A percentile compares a stretch with the other conserved stretches of the same genome.
Evolutionary conservation across 2,329 filamentous ascomycete genomes (phyloP).

Genomic region (Curvularia spicifera): DNA sequence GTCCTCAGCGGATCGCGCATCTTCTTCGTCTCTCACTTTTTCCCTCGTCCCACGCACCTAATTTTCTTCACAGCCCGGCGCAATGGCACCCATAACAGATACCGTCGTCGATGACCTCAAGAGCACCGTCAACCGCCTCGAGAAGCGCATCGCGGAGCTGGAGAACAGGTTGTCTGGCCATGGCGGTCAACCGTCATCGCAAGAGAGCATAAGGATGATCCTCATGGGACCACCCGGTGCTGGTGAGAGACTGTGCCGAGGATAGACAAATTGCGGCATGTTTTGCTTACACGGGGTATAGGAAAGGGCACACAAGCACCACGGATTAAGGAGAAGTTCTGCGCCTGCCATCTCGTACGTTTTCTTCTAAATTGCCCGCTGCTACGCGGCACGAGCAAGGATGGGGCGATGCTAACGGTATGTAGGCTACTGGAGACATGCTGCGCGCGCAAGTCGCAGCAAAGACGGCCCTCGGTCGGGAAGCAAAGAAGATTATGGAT

Average conservation of each 20-base stretch:
- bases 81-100: slow-evolving; percentile 89
- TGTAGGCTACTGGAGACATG: slow-evolving; percentile 97
- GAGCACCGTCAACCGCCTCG: slow-evolving; percentile 81
- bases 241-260: slow-evolving; percentile 66
- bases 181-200: slow-evolving; percentile 47
- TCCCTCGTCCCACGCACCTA: slow-evolving; percentile 9
- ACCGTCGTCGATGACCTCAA: slow-evolving; percentile 81
- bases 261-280: slow-evolving; percentile 4
- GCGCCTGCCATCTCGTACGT: slow-evolving; percentile 92
- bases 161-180: slow-evolving; percentile 70
- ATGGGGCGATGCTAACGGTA: slow-evolving; percentile 27
- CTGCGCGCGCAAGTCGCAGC: slow-evolving; percentile 96
- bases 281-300: slow-evolving; percentile 52
- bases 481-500: slow-evolving; percentile 99
- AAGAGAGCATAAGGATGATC: slow-evolving; percentile 86
- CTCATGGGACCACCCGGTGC: slow-evolving; percentile 97
- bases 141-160: slow-evolving; percentile 83
- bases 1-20: slow-evolving; percentile 26
- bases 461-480: slow-evolving; percentile 90
- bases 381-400: background rate
- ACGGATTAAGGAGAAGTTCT: slow-evolving; percentile 97
- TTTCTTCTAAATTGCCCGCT: background rate
- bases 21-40: slow-evolving; percentile 16
- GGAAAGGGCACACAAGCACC: slow-evolving; percentile 99
- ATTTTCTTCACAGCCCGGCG: slow-evolving; percentile 23